Conservation (phyloP, 2,329 filamentous ascomycete species). For the Pseudogymnoascus sp. region DNA sequence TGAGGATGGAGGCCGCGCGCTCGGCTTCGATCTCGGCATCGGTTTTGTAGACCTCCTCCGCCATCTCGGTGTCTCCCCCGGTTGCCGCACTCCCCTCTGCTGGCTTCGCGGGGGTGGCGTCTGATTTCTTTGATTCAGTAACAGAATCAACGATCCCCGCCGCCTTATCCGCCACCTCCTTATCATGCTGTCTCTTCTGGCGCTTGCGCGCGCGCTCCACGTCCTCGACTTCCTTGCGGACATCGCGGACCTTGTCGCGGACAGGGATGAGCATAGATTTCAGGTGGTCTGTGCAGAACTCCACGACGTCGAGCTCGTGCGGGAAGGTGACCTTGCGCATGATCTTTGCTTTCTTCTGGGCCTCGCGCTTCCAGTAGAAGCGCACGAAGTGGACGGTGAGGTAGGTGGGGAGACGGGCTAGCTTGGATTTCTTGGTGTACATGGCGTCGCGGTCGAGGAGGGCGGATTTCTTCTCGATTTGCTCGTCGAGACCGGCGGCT, state of each 20-base stretch:
- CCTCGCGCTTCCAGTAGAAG: constrained; percentile 95
- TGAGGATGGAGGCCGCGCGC: constrained; percentile 63
- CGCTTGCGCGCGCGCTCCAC: constrained; percentile 86
- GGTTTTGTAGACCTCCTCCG: constrained; percentile 63
- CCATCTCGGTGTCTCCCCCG: constrained; percentile 66
- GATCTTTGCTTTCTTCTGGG: constrained; percentile 98
- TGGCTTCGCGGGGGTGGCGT: constrained; percentile 37
- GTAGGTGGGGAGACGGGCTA: constrained; percentile 87
- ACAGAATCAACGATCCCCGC: constrained; percentile 39
- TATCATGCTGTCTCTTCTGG: constrained; percentile 60
- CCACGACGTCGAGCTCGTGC: constrained; percentile 82
- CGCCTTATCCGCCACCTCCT: constrained; percentile 41
- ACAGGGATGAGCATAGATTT: constrained; percentile 78
- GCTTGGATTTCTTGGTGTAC: constrained; percentile 88
- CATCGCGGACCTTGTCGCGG: constrained; percentile 91
- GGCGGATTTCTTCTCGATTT: constrained; percentile 83
- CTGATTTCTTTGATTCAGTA: constrained; percentile 38
- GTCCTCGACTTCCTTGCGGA: constrained; percentile 91
- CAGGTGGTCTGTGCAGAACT: constrained; percentile 91
- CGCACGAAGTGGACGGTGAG: constrained; percentile 94
- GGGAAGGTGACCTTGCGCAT: constrained; percentile 98
- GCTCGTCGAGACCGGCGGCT: constrained; percentile 70
- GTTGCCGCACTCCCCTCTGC: constrained; percentile 35
- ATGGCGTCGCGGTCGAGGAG: constrained; percentile 67
- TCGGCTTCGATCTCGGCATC: constrained; percentile 90